Base-by-base conservation (phyloP, 352 stramenopile genomes). In the Phytopythium kandeliae region DNA sequence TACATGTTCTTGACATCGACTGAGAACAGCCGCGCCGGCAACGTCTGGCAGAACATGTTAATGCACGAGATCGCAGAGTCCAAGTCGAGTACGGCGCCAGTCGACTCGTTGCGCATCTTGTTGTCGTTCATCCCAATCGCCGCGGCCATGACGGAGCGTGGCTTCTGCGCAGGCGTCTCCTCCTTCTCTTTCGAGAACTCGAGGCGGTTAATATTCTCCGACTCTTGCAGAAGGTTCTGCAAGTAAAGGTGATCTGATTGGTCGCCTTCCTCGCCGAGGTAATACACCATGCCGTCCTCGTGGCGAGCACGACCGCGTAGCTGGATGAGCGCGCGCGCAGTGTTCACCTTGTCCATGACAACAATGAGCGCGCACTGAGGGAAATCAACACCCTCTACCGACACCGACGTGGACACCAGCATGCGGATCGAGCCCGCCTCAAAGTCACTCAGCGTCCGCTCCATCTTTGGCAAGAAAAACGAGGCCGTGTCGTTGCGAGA, bases 331-430 rank as follows among this genome's bases (percentile, higher is more conserved):
- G 75, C 80, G 24, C 82, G 78, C 17, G 79, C 49, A 26, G 65
- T 76, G 21, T 58, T 61, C 43, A 92, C 63, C 3, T 67, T 67
- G 30, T 85, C 75, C 33, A 73, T 76, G 25, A 89, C 71, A 35
- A 90, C 38, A 43, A 92, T 72, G 42, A 92, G 56, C 4, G 63
- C 67, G 25, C 83, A 93, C 25, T 84, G 65, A 21, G 83, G 83
- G 40, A 93, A 91, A 52, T 93, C 83, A 22, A 93, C 72, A 8
- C 82, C 82, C 56, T 93, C 83, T 25, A 76, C 67, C 0, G 83
- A 91, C 17, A 93, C 83, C 17, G 76, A 74, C 9, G 83, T 93
- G 22, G 83, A 91, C 8, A 93, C 63, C 37, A 93, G 54, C 22
- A 89, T 60, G 9, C 74, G 78, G 40, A 75, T 68, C 13, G 49